phyloP scores from a whole-genome alignment of 768 basidiomycete species.

The Leucosporidium scottii region DNA sequence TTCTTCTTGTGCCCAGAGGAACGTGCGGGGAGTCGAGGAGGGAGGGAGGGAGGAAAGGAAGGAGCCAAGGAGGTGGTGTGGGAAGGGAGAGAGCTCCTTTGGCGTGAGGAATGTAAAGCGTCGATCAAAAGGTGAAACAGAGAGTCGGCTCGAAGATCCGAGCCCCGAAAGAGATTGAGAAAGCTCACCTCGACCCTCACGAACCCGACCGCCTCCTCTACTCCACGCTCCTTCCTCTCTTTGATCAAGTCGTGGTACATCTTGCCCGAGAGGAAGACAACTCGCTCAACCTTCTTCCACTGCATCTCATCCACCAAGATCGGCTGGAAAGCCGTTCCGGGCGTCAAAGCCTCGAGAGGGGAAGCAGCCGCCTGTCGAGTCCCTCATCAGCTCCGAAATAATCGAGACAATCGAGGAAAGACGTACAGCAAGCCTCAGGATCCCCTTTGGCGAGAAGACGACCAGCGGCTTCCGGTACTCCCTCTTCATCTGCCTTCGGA shows the following conservation, averaged over 20 bases:
- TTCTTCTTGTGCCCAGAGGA: conserved; percentile 77
- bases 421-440: conserved; percentile 67
- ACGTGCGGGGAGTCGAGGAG: conserved; percentile 3
- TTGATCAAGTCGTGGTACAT: conserved; percentile 79
- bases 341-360: conserved; percentile 54
- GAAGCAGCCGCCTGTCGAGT: conserved; percentile 64
- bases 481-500: conserved; percentile 75
- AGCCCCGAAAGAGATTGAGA: too few species aligned
- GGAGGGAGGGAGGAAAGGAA: conserved; percentile 49
- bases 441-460: conserved; percentile 74
- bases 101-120: too few species aligned
- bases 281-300: conserved; percentile 54
- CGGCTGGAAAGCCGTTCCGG: conserved; percentile 54
- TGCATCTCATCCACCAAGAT: conserved; percentile 52
- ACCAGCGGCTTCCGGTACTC: conserved; percentile 82
- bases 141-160: too few species aligned
- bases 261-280: conserved; percentile 75
- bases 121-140: too few species aligned
- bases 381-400: background rate
- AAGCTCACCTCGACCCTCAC: conserved; percentile 28
- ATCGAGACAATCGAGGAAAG: too few species aligned
- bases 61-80: conserved; percentile 53
- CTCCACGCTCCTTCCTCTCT: conserved; percentile 51
- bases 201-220: conserved; percentile 44
- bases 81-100: conserved; percentile 85